Evolutionary conservation across 495 filamentous ascomycete species (phyloP), one percentile per base, ranked within the genome.

Genomic region (Acidomyces sp.): DNA sequence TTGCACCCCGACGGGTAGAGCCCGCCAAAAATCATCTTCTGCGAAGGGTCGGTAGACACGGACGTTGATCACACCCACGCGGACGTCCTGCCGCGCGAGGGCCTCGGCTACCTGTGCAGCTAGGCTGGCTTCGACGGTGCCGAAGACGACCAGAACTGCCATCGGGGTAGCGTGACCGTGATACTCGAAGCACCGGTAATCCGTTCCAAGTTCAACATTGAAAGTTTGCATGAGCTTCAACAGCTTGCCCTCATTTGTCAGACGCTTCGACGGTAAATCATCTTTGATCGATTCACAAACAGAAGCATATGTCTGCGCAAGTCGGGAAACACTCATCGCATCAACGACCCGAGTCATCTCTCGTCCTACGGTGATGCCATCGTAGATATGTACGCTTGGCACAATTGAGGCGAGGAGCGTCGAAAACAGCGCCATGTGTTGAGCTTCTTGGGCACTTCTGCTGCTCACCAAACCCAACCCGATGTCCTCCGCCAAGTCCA

Each of bases 131-230:
- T 97, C 90, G 4, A 84, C 75, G 37, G 82, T 92, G 43, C 90
- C 90, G 52, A 97, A 93, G 20, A 82, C 84, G 20, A 96, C 85
- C 36, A 95, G 66, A 6, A 96, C 85, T 16, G 74, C 71, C 10
- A 82, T 77, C 16, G 90, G 71, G 26, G 73, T 61, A 7, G 69
- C 61, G 57, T 94, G 84, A n/a, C 90, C 90, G 51, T 80, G 69
- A 62, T 96, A 97, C 60, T 97, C 92, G 54, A 95, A 97, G 15
- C 82, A 74, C 48, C 78, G 68, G 53, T 97, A 97, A 17, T 85
- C 78, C 15, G 86, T 95, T 27, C 90, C 90, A 23, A 97, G 75
- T 62, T 96, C 88, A 29, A 74, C 76, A 60, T 97, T 97, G 60
- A 97, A 79, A 13, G 76, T 70, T 45, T 77, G 70, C 24, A 97